phyloP scores from a whole-genome alignment of 139 green algal species.

The Picochlorum costavermella region DNA sequence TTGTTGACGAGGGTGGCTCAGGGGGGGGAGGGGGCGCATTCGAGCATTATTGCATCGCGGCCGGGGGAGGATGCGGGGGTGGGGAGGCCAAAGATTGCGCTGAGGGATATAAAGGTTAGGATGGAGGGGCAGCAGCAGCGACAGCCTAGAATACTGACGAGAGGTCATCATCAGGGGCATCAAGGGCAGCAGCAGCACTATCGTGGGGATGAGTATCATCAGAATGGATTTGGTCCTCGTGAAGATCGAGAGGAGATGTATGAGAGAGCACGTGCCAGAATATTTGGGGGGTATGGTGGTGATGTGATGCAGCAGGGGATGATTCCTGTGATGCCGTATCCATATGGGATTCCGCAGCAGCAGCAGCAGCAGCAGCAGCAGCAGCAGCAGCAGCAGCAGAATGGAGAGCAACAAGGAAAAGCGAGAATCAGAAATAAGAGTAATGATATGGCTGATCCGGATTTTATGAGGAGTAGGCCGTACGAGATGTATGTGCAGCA shows the following conservation, averaged over 20 bases:
- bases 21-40: slow-evolving; percentile 23
- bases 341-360: background rate
- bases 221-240: slow-evolving; percentile 1
- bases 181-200: background rate
- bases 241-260: slow-evolving; percentile 34
- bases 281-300: slow-evolving; percentile 25
- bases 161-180: slow-evolving; percentile 5
- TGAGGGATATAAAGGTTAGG: slow-evolving; percentile 11
- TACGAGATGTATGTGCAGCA: background rate
- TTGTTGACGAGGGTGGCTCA: slow-evolving; percentile 36
- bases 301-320: background rate
- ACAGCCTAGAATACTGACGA: slow-evolving; percentile 6
- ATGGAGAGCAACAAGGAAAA: slow-evolving; percentile 17
- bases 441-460: slow-evolving; percentile 35
- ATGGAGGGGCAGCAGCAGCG: background rate
- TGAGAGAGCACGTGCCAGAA: slow-evolving; percentile 24
- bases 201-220: background rate
- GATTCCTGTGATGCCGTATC: background rate
- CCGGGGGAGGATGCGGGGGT: background rate
- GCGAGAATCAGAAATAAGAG: slow-evolving; percentile 35
- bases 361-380: too few species aligned
- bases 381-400: background rate
- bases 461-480: slow-evolving; percentile 28
- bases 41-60: slow-evolving; percentile 26
- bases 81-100: slow-evolving; percentile 3